Conservation (phyloP, 164 flowering plant species). For the Aristolochia fimbriata region DNA sequence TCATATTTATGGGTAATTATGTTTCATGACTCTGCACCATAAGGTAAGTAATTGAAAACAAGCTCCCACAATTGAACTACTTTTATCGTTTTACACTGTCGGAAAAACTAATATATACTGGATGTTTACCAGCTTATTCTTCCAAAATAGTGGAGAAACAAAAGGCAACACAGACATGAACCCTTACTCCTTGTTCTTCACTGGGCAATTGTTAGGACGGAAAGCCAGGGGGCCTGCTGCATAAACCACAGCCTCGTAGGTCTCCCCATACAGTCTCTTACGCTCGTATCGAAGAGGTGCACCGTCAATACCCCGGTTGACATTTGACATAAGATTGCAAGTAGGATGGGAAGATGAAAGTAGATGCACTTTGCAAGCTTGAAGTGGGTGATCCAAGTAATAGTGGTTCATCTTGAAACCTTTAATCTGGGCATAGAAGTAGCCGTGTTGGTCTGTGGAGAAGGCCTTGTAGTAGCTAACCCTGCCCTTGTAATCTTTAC, state of each 20-base stretch:
- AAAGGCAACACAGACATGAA: not conserved
- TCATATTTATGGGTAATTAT: too few relatives aligned
- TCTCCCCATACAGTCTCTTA: slow-evolving; percentile 27
- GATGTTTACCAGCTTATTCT: too few relatives aligned
- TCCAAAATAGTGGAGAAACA: too few relatives aligned
- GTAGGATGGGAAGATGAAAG: slow-evolving; percentile 54
- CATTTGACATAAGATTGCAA: slow-evolving; percentile 52
- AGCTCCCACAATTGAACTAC: too few relatives aligned
- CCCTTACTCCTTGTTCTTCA: slow-evolving; percentile 13
- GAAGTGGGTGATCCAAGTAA: slow-evolving; percentile 69
- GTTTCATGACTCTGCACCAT: too few relatives aligned
- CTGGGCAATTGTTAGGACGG: slow-evolving; percentile 52
- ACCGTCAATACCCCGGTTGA: slow-evolving; percentile 61
- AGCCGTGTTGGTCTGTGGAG: slow-evolving; percentile 39
- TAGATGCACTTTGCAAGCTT: slow-evolving; percentile 54
- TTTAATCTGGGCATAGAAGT: slow-evolving; percentile 58
- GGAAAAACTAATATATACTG: too few relatives aligned
- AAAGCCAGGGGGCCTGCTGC: slow-evolving; percentile 79
- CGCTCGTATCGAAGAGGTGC: slow-evolving; percentile 52
- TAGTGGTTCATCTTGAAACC: slow-evolving; percentile 41
- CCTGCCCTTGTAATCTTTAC: slow-evolving; percentile 50
- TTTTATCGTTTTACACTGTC: too few relatives aligned
- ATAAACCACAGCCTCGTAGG: slow-evolving; percentile 57
- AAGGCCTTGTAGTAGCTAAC: slow-evolving; percentile 54
- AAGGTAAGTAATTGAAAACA: too few relatives aligned